phyloP scores from a whole-genome alignment of 768 basidiomycete species.

The Clitopilus passeckerianus region DNA sequence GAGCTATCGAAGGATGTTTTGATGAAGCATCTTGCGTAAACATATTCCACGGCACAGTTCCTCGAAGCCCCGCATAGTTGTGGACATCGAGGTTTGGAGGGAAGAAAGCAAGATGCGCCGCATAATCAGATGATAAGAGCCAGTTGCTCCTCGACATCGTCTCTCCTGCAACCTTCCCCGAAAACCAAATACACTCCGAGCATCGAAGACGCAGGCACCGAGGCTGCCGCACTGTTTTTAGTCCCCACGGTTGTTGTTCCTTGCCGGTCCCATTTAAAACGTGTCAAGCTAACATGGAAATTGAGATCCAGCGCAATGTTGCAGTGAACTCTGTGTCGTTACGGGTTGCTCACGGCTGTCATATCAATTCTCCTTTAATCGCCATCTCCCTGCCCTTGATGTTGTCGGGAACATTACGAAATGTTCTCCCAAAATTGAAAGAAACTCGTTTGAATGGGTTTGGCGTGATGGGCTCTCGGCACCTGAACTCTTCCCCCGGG shows the following conservation, averaged over 20 bases:
- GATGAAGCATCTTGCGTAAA: constrained; percentile 3
- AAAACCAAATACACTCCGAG: too few relatives aligned
- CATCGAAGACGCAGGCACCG: too few relatives aligned
- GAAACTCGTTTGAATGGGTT: too few relatives aligned
- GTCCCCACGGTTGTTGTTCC: background rate
- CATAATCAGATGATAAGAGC: too few relatives aligned
- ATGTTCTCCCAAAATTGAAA: background rate
- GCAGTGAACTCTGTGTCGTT: background rate
- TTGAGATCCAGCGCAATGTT: background rate
- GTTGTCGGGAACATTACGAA: background rate
- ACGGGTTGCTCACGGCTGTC: background rate
- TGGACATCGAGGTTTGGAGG: too few relatives aligned
- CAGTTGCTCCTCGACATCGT: background rate
- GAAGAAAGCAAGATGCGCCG: too few relatives aligned
- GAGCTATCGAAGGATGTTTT: constrained; percentile 2
- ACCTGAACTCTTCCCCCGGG: too few relatives aligned
- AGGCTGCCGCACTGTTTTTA: background rate
- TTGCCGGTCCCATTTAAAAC: background rate
- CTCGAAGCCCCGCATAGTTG: background rate
- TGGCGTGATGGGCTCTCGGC: too few relatives aligned
- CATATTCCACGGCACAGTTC: background rate
- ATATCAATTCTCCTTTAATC: background rate
- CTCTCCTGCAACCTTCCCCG: background rate
- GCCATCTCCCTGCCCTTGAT: background rate
- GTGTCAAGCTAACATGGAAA: background rate